These are phyloP conservation scores for Fraxinus pennsylvanica DNA, from an alignment of 257 asterid genomes.

Conservation along the genomic window DNA sequence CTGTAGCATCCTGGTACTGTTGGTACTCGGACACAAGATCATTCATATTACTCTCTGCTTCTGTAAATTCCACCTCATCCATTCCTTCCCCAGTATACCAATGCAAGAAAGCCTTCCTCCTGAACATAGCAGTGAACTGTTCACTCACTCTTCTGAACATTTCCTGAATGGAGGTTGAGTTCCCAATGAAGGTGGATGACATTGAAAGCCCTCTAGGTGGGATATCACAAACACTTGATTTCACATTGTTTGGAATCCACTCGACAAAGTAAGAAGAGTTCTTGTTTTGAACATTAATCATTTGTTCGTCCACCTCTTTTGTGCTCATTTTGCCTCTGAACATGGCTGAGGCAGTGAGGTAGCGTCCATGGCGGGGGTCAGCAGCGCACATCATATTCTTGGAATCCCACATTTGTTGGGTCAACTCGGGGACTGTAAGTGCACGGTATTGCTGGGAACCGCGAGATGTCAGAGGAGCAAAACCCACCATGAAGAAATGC, in stretches of 20 bases:
- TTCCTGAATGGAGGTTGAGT: constrained; percentile 87
- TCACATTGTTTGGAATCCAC: constrained; percentile 92
- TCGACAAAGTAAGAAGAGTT: constrained; percentile 87
- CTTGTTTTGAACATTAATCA: constrained; percentile 86
- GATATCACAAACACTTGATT: constrained; percentile 88
- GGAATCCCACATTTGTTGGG: constrained; percentile 94
- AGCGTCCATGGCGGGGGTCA: constrained; percentile 87
- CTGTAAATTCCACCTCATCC: constrained; percentile 90
- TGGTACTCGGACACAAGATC: constrained; percentile 89
- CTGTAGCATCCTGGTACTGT: constrained; percentile 95
- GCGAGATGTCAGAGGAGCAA: constrained; percentile 84
- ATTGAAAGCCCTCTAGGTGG: constrained; percentile 86
- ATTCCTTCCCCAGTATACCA: constrained; percentile 90
- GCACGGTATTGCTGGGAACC: constrained; percentile 94
- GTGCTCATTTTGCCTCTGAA: constrained; percentile 93
- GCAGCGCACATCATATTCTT: constrained; percentile 98
- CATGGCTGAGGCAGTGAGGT: constrained; percentile 92
- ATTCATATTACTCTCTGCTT: constrained; percentile 90
- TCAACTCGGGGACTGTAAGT: constrained; percentile 81
- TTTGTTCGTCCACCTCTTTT: constrained; percentile 84
- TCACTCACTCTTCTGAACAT: constrained; percentile 94
- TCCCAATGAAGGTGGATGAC: constrained; percentile 86
- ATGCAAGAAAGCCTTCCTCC: constrained; percentile 94
- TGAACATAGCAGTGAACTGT: constrained; percentile 91
- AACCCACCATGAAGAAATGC: constrained; percentile 92